Evolutionary conservation across 768 basidiomycete species (phyloP), one percentile per base, ranked within the genome.

Genomic region (Mycena kentingensis): DNA sequence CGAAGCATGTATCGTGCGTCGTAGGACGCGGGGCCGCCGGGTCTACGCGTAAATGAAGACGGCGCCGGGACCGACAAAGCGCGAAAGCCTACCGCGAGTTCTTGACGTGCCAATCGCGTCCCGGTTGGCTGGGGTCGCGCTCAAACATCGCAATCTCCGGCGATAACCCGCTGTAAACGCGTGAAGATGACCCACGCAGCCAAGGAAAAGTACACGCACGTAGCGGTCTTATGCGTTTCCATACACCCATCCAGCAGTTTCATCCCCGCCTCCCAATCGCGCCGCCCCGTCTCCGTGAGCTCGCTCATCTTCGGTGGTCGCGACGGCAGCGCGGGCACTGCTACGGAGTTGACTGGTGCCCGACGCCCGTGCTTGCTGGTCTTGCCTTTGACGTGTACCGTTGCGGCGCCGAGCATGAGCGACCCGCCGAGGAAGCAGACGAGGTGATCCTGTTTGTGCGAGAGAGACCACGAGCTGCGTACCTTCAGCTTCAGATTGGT

Each of bases 351-450:
- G n/a, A n/a, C n/a, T n/a, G n/a, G n/a, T n/a, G n/a, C n/a, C n/a
- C n/a, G n/a, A n/a, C n/a, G n/a, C n/a, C n/a, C n/a, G n/a, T n/a
- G n/a, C n/a, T n/a, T n/a, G n/a, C 65, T 2, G 73, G 76, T 1
- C 82, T 84, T 7, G 85, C 83, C 13, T 89, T 87, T 5, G 91
- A 75, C 71, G 91, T 79, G 57, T n/a, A n/a, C n/a, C n/a, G n/a
- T n/a, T 91, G 77, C 11, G 85, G 83, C 3, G 87, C n/a, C n/a
- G n/a, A n/a, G n/a, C n/a, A n/a, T n/a, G n/a, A n/a, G n/a, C n/a
- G n/a, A n/a, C n/a, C n/a, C 89, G 24, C 82, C 87, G 39, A 91
- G 70, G 79, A 90, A 91, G 70, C 89, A 90, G 10, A 86, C 88
- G 25, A 91, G 79, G 64, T 90, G 88, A 63, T 91, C 88, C 65